phyloP scores from a whole-genome alignment of 129 eudicot species.

The Flaveria brownii region DNA sequence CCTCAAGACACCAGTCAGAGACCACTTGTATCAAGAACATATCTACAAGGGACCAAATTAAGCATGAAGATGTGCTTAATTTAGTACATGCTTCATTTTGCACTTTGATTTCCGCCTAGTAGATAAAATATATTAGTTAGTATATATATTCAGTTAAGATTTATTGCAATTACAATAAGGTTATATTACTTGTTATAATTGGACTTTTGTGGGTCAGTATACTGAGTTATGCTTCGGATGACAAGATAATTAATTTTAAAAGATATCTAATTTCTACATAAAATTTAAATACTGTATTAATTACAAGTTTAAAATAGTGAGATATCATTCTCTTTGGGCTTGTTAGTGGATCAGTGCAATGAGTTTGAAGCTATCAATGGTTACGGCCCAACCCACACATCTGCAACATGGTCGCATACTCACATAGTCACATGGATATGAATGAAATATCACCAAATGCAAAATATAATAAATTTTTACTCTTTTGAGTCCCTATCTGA shows the following conservation, averaged over 20 bases:
- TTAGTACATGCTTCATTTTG: not conserved
- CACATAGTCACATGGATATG: constrained; percentile 10
- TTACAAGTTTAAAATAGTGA: constrained; percentile 46
- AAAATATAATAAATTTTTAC: not conserved
- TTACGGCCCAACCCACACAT: constrained; percentile 57
- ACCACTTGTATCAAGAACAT: not conserved
- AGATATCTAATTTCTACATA: no score
- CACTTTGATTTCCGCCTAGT: not conserved
- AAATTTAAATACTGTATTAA: constrained; percentile 34
- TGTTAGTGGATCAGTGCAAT: constrained; percentile 55
- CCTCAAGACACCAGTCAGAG: not conserved
- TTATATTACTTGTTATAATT: no score
- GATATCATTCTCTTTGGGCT: constrained; percentile 60
- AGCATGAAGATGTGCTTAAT: not conserved
- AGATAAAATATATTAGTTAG: no score
- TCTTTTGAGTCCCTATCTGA: not conserved
- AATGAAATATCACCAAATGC: not conserved
- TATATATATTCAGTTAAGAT: no score
- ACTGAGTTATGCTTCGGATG: no score
- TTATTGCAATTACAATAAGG: no score
- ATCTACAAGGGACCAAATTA: not conserved
- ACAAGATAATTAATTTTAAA: no score
- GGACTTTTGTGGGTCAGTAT: no score
- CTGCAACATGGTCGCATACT: constrained; percentile 49
- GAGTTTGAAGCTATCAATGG: constrained; percentile 53